Conservation (phyloP, 78 protist species). For the Tieghemostelium lacteum region DNA sequence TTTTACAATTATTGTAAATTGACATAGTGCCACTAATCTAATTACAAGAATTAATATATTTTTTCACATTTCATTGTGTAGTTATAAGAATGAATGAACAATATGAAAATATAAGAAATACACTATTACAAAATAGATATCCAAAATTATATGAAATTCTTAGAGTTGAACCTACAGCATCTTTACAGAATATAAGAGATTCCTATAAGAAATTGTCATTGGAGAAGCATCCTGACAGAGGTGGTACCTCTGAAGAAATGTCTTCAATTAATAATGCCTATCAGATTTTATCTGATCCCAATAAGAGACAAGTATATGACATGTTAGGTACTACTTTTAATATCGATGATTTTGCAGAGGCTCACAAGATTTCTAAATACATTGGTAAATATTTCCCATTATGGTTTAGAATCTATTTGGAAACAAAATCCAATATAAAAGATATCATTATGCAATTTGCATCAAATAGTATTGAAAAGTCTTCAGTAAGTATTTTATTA, state of each 20-base stretch:
- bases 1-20: too few species aligned
- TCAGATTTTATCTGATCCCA: slow-evolving; percentile 11
- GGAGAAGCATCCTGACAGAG: slow-evolving; percentile 61
- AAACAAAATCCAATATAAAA: neutral
- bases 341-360: neutral
- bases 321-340: neutral
- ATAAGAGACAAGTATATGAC: slow-evolving; percentile 20
- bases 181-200: slow-evolving; percentile 10
- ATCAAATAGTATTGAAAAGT: neutral
- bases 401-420: neutral
- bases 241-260: neutral
- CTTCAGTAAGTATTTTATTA: neutral
- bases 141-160: slow-evolving; percentile 27
- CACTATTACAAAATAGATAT: slow-evolving; percentile 5
- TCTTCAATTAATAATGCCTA: slow-evolving; percentile 11
- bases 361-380: too few species aligned
- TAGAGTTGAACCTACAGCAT: slow-evolving; percentile 4
- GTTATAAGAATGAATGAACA: too few species aligned
- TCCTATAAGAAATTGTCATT: slow-evolving; percentile 14
- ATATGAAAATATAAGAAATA: too few species aligned
- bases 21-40: too few species aligned
- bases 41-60: too few species aligned
- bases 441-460: neutral
- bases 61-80: too few species aligned
- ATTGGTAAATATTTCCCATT: neutral